Percentiles rank a stretch among this genome's conserved stretches.
Evolutionary conservation across 2,329 filamentous ascomycete genomes (phyloP).

Genomic region (Davidsoniella virescens): DNA sequence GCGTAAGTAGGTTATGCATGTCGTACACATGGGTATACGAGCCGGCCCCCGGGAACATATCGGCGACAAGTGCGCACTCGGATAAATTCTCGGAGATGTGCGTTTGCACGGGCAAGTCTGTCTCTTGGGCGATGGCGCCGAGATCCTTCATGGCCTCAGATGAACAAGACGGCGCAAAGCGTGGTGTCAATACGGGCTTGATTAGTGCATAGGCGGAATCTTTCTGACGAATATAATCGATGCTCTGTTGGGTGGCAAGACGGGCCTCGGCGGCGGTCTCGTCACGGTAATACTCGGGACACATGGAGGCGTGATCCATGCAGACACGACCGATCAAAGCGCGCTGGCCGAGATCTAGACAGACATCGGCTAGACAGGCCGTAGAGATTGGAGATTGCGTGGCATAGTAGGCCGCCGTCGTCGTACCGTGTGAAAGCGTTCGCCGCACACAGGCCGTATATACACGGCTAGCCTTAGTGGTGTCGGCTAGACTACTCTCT

Average conservation of each 20-base stretch:
- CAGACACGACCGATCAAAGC: slow-evolving; percentile 89
- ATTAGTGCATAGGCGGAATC: slow-evolving; percentile 53
- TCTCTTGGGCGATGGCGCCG: slow-evolving; percentile 45
- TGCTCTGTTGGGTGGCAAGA: slow-evolving; percentile 37
- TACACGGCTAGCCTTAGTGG: slow-evolving; percentile 47
- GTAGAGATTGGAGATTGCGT: slow-evolving; percentile 76
- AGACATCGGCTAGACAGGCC: slow-evolving; percentile 79
- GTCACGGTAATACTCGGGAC: slow-evolving; percentile 69
- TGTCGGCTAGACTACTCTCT: slow-evolving; percentile 56
- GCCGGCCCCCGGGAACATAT: slow-evolving; percentile 47
- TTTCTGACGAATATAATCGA: slow-evolving; percentile 48
- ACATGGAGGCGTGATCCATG: slow-evolving; percentile 58
- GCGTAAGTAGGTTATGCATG: slow-evolving; percentile 47
- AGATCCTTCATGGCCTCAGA: slow-evolving; percentile 43
- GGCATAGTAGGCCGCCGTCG: slow-evolving; percentile 86
- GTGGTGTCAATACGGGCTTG: slow-evolving; percentile 62
- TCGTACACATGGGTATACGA: slow-evolving; percentile 74
- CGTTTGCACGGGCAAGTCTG: slow-evolving; percentile 60
- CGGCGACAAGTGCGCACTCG: slow-evolving; percentile 55
- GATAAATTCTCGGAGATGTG: slow-evolving; percentile 71
- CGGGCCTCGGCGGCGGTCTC: slow-evolving; percentile 42
- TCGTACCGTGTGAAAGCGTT: slow-evolving; percentile 80
- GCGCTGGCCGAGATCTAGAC: slow-evolving; percentile 62
- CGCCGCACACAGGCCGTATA: slow-evolving; percentile 66
- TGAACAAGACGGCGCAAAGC: slow-evolving; percentile 50